phyloP scores from a whole-genome alignment of 495 filamentous ascomycete species.

The Hypomontagnella monticulosa region DNA sequence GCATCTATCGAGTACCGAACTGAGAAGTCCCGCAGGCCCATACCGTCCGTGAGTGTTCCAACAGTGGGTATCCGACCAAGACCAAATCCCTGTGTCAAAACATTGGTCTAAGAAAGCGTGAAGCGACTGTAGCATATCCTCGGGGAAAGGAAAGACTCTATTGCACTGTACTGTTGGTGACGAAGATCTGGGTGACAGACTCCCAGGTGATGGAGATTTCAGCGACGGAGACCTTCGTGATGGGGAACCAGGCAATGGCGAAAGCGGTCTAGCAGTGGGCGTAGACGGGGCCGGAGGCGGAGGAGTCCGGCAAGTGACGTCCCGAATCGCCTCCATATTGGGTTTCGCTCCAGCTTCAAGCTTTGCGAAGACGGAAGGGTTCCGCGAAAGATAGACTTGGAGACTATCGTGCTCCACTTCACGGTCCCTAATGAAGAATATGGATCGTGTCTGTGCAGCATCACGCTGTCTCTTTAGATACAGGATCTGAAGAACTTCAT shows the following conservation, averaged over 20 bases:
- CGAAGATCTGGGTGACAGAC: slow-evolving; percentile 1
- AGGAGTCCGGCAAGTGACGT: slow-evolving; percentile 45
- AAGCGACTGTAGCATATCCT: slow-evolving; percentile 37
- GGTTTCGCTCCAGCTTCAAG: slow-evolving; percentile 41
- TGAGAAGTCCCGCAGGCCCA: slow-evolving; percentile 42
- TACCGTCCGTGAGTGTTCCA: slow-evolving; percentile 40
- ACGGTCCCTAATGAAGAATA: slow-evolving; percentile 44
- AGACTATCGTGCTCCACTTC: slow-evolving; percentile 43
- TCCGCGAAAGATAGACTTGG: slow-evolving; percentile 46
- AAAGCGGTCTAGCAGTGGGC: background rate
- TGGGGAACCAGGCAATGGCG: slow-evolving; percentile 1
- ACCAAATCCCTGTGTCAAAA: slow-evolving; percentile 40
- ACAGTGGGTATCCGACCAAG: slow-evolving; percentile 36
- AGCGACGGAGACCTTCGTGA: background rate
- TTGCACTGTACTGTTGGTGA: slow-evolving; percentile 19
- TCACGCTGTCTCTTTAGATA: slow-evolving; percentile 43
- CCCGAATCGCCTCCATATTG: slow-evolving; percentile 42
- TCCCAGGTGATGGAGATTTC: background rate
- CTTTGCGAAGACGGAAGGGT: slow-evolving; percentile 44
- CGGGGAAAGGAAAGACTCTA: slow-evolving; percentile 28
- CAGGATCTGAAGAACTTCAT: slow-evolving; percentile 48
- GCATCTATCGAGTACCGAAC: slow-evolving; percentile 42
- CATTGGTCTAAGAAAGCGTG: slow-evolving; percentile 32
- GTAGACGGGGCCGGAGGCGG: slow-evolving; percentile 8
- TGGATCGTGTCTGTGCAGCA: slow-evolving; percentile 35